Conservation (phyloP, 1,284 basidiomycete genomes). For the Ganoderma resinaceum region DNA sequence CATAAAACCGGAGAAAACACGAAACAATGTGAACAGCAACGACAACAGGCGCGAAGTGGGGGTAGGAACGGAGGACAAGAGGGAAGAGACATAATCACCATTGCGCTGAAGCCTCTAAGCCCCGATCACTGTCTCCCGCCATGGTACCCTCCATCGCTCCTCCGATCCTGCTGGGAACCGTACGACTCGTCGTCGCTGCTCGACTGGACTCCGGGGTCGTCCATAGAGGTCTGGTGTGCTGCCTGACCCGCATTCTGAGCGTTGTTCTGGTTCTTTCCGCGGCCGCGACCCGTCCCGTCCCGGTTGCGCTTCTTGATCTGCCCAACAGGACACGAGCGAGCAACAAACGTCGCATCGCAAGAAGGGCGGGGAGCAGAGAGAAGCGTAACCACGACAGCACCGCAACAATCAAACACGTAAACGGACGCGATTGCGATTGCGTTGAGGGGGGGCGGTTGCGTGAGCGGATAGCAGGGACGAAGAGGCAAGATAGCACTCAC, state of each 20-base stretch:
- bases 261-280: constrained; percentile 19
- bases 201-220: constrained; percentile 37
- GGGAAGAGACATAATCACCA: constrained; percentile 5
- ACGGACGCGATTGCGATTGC: background rate
- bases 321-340: constrained; percentile 6
- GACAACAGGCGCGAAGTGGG: background rate
- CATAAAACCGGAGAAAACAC: constrained; percentile 11
- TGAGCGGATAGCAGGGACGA: constrained; percentile 2
- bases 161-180: constrained; percentile 43
- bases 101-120: background rate
- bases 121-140: constrained; percentile 19
- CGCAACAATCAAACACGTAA: background rate
- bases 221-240: constrained; percentile 18
- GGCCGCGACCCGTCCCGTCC: constrained; percentile 38
- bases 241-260: constrained; percentile 22
- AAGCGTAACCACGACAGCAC: constrained; percentile 3
- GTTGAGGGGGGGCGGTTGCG: background rate
- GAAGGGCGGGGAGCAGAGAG: background rate
- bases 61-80: background rate
- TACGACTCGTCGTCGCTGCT: constrained; percentile 45
- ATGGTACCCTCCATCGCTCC: constrained; percentile 40
- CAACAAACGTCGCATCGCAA: background rate
- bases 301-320: constrained; percentile 49
- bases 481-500: constrained; percentile 48
- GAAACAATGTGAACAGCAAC: constrained; percentile 17